Evolutionary conservation across 345 rosid genomes (phyloP), one percentile per base, ranked within the genome.

Genomic region (Citrus medica): DNA sequence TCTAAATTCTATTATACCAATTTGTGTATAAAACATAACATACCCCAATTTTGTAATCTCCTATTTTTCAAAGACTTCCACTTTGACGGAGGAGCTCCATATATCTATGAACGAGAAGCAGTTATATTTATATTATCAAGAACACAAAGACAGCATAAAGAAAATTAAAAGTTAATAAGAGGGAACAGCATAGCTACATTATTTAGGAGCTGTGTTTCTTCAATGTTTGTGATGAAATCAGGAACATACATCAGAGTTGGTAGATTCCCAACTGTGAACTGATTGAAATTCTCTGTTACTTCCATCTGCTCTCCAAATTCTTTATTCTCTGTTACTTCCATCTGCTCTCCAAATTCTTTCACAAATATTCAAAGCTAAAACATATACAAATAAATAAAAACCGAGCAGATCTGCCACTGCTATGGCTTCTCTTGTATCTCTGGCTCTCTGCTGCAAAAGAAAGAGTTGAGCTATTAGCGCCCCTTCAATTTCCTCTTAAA

Each of bases 11-110:
- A 13, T 3, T 3, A 35, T 32, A 60, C 61, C 37, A 65, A 30
- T 70, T 46, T 51, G 28, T 32, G 67, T 35, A 6, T 30, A 8
- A 10, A 59, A 35, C 35, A 9, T 56, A 35, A 77, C 88, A 48
- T 74, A 96, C 98, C 97, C 95, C 95, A 96, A 77, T 96, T 91
- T 84, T 96, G 97, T 72, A 96, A 86, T 80, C 97, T 91, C 83
- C 97, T 88, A 78, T 89, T 94, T 89, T 91, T 92, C 88, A 94
- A 84, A 7, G 92, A 81, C 78, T 91, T 94, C 99, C 99, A 94
- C 79, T 90, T 92, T 46, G 97, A 87, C 33, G 68, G 58, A 69
- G 99, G 95, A 65, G 91, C 90, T 75, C 86, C 90, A 81, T 91
- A 79, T 58, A 91, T 90, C 98, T 90, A 80, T 40, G 76, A 56